Evolutionary conservation across 2,329 filamentous ascomycete genomes (phyloP), one percentile per base, ranked within the genome.

Genomic region (Colletotrichum abscissum): DNA sequence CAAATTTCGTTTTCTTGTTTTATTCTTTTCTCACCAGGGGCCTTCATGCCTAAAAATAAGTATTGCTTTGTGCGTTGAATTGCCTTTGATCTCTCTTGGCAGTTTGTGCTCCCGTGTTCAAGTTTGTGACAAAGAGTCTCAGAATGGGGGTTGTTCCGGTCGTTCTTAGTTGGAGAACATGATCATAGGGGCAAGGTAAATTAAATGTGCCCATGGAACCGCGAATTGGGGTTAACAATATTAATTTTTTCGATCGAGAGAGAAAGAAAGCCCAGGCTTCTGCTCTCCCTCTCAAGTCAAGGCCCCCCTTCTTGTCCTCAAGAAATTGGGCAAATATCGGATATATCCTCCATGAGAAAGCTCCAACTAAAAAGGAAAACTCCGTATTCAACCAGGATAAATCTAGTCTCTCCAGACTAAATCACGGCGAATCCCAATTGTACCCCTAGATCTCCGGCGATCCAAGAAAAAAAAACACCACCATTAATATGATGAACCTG

Each of bases 291-390:
- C 6, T 7, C 6, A 11, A 19, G 4, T 28, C 52, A 42, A 22
- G 24, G 4, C 12, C 24, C 26, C 26, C 22, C 30, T 58, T 30
- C 35, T 8, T 49, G 42, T 19, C 30, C 8, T 33, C 19, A 52
- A 26, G 63, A 52, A 49, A 9, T 35, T 38, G 22, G n/a, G 62
- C 49, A 16, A 16, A 9, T 63, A 49, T 70, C 35, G 71, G 71
- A 73, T 71, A 73, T 73, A 73, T 73, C 71, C 71, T 70, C 46
- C 38, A 46, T 16, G 22, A 58, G 42, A 38, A 24, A 24, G 26
- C n/a, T 30, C 56, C 22, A 56, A 35, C 42, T 9, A n/a, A 49
- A 16, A 42, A 38, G 12, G 5, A 16, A 16, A 58, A 55, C 52
- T 63, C 70, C 66, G 54, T 30, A 26, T 22, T n/a, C 57, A 26